A percentile compares a stretch with the other conserved stretches of the same genome.
Conservation (phyloP, 164 flowering plant species). For the Euptelea pleiosperma region DNA sequence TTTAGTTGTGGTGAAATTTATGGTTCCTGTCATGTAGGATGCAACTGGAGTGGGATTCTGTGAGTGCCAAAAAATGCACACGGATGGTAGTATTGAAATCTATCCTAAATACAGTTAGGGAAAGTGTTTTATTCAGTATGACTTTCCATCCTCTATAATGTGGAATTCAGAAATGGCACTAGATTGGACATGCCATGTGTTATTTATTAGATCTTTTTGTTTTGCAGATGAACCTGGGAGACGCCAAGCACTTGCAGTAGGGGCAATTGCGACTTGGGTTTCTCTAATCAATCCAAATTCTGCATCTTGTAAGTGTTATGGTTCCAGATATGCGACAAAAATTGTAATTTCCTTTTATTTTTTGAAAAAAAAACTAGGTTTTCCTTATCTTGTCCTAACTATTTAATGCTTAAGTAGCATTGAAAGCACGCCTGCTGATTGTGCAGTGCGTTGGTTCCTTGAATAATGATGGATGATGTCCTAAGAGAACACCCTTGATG, state of each 20-base stretch:
- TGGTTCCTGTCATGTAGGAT: no score
- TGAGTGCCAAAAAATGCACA: no score
- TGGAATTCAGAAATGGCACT: not conserved
- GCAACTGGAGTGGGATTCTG: no score
- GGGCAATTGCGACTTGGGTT: conserved; percentile 44
- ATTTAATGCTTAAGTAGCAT: conserved; percentile 26
- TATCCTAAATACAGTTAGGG: no score
- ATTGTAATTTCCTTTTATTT: not conserved
- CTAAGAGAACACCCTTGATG: conserved; percentile 72
- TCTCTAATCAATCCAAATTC: conserved; percentile 35
- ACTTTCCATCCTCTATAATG: not conserved
- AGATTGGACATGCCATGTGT: not conserved
- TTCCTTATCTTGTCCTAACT: conserved; percentile 1
- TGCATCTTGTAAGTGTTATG: conserved; percentile 47
- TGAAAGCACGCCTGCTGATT: conserved; percentile 43
- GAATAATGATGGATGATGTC: conserved; percentile 42
- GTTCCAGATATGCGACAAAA: not conserved
- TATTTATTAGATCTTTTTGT: conserved; percentile 1
- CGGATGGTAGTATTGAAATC: no score
- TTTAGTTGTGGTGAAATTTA: no score
- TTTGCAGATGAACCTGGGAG: conserved; percentile 53
- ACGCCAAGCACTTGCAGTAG: conserved; percentile 53
- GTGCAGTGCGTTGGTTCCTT: conserved; percentile 44
- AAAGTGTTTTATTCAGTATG: no score
- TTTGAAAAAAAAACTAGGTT: not conserved